These are phyloP conservation scores for Cyberlindnera mrakii DNA, from an alignment of 805 yeast genomes.

Conservation along the genomic window DNA sequence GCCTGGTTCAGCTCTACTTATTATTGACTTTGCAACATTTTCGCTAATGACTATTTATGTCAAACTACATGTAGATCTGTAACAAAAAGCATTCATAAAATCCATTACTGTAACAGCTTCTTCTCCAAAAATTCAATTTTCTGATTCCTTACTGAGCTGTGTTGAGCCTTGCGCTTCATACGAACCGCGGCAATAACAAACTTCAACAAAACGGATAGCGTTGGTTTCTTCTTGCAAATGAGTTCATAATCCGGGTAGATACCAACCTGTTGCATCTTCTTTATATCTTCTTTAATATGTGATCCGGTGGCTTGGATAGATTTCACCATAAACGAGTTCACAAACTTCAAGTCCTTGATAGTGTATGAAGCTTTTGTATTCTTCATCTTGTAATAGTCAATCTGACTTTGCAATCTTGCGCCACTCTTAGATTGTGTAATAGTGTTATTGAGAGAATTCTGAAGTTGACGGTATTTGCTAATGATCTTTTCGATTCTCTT, in stretches of 20 bases:
- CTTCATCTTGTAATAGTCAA: conserved; percentile 41
- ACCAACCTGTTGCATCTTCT: conserved; percentile 22
- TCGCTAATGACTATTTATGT: too few relatives aligned
- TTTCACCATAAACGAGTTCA: conserved; percentile 26
- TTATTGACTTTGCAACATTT: too few relatives aligned
- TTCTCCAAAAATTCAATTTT: conserved; percentile 15
- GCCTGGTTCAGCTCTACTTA: too few relatives aligned
- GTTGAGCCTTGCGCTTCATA: conserved; percentile 27
- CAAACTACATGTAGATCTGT: neutral
- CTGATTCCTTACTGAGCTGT: conserved; percentile 15
- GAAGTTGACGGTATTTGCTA: conserved; percentile 20
- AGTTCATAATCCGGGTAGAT: conserved; percentile 23
- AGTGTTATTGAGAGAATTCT: conserved; percentile 19
- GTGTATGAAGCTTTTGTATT: conserved; percentile 36
- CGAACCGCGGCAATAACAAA: conserved; percentile 34
- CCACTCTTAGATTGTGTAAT: conserved; percentile 9
- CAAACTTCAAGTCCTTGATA: conserved; percentile 30
- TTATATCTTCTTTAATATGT: conserved; percentile 21
- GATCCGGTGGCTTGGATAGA: conserved; percentile 23
- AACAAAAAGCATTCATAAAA: neutral
- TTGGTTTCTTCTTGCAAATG: conserved; percentile 16
- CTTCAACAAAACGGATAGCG: conserved; percentile 25
- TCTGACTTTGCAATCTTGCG: conserved; percentile 30
- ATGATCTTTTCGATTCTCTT: conserved; percentile 28
- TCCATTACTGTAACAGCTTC: conserved; percentile 2